phyloP scores from a whole-genome alignment of 1,284 basidiomycete genomes.

The Cryptococcus sp. region DNA sequence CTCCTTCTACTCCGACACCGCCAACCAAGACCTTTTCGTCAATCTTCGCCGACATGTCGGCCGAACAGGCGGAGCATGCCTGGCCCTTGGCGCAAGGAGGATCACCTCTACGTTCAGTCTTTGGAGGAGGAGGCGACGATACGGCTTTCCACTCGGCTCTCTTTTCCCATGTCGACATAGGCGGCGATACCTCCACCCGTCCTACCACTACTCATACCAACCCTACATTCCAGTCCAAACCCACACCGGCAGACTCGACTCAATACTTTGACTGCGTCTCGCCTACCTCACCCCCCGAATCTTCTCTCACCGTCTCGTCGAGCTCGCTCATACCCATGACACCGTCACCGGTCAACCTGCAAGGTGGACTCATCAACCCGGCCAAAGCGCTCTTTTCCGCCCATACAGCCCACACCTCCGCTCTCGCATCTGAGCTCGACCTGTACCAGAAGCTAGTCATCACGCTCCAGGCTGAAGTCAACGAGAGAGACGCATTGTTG shows the following conservation, averaged over 20 bases:
- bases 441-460: constrained; percentile 22
- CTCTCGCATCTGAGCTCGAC: constrained; percentile 22
- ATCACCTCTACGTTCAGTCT: constrained; percentile 2
- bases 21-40: constrained; percentile 15
- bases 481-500: constrained; percentile 26
- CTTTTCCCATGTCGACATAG: not conserved
- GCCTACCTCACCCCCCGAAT: constrained; percentile 9
- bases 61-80: constrained; percentile 33
- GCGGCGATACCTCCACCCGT: not conserved
- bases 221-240: not conserved
- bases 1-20: constrained; percentile 7
- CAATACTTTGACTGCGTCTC: constrained; percentile 31
- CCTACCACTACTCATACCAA: not conserved
- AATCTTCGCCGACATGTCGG: constrained; percentile 40
- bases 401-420: constrained; percentile 26
- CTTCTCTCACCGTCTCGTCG: constrained; percentile 7
- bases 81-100: constrained; percentile 23
- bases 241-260: constrained; percentile 17
- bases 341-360: constrained; percentile 2
- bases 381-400: constrained; percentile 28
- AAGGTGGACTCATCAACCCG: constrained; percentile 15
- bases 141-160: constrained; percentile 22
- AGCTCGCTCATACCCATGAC: constrained; percentile 6
- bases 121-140: constrained; percentile 6
- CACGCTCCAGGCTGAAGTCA: constrained; percentile 28